Evolutionary conservation across 2,329 filamentous ascomycete genomes (phyloP).

Genomic region (Coccinonectria pachysandricola): DNA sequence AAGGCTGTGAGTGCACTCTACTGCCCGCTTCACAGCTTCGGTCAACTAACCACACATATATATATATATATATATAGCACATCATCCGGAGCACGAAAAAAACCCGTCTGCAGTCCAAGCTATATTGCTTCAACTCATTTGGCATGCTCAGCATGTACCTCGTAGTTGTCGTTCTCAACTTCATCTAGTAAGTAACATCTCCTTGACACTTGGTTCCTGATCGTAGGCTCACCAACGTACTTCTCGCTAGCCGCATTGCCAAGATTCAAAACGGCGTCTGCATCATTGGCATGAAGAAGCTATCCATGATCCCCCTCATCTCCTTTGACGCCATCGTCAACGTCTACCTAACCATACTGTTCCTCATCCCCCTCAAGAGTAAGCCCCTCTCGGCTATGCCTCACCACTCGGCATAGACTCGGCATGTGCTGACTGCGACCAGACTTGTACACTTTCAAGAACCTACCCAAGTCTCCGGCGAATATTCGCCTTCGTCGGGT

Average conservation of each 20-base stretch:
- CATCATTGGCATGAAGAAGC: conserved; percentile 50
- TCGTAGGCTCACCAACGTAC: conserved; percentile 1
- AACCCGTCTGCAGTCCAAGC: conserved; percentile 41
- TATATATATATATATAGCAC: conserved; percentile 35
- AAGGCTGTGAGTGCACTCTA: conserved; percentile 47
- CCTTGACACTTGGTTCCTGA: neutral
- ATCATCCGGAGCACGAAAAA: conserved; percentile 46
- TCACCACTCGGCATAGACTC: too few species aligned
- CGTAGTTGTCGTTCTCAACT: conserved; percentile 45
- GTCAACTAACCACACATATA: too few species aligned
- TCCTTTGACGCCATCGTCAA: conserved; percentile 51
- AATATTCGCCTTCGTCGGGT: conserved; percentile 38
- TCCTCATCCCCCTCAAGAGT: conserved; percentile 50
- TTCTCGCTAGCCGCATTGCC: conserved; percentile 40
- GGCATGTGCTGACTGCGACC: too few species aligned
- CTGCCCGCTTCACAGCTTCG: too few species aligned
- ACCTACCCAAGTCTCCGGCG: conserved; percentile 29
- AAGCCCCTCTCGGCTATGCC: conserved; percentile 10
- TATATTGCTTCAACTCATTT: conserved; percentile 52
- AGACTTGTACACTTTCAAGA: conserved; percentile 47
- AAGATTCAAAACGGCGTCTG: conserved; percentile 45
- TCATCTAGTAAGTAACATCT: conserved; percentile 42
- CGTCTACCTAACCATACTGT: conserved; percentile 52
- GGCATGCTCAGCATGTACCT: conserved; percentile 40
- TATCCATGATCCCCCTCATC: conserved; percentile 51